Evolutionary conservation across 208 protist species (phyloP).

Genomic region (Trypanosoma cruzi): DNA sequence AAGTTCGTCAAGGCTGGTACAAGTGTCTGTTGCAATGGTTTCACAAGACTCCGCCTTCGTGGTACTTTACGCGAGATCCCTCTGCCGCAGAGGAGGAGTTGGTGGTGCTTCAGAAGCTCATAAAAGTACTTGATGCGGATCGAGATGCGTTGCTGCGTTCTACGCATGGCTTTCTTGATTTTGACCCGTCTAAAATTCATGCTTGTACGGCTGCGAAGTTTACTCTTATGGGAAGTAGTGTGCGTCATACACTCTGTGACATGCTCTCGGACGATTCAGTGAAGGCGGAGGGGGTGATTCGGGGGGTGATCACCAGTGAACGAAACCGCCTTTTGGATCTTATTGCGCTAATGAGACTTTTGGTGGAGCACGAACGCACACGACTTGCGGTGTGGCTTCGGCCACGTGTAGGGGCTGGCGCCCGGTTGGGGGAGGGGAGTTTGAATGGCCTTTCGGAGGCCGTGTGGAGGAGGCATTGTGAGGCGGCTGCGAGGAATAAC

Average conservation of each 20-base stretch:
- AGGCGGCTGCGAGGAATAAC: slow-evolving; percentile 59
- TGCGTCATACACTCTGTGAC: background rate
- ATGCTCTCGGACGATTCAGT: background rate
- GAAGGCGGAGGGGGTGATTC: slow-evolving; percentile 29
- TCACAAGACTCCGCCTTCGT: slow-evolving; percentile 70
- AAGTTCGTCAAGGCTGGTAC: slow-evolving; percentile 79
- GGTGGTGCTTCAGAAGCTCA: slow-evolving; percentile 51
- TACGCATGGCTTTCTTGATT: slow-evolving; percentile 68
- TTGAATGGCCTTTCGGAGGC: slow-evolving; percentile 4
- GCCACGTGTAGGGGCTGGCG: slow-evolving; percentile 32
- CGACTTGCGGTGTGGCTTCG: slow-evolving; percentile 72
- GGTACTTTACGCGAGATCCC: slow-evolving; percentile 73
- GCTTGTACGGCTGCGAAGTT: background rate
- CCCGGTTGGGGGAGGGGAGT: background rate
- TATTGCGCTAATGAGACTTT: slow-evolving; percentile 54
- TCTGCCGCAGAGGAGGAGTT: slow-evolving; percentile 49
- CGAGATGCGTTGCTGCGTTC: slow-evolving; percentile 28
- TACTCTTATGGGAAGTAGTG: slow-evolving; percentile 7
- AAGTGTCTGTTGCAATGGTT: slow-evolving; percentile 83
- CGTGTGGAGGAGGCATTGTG: slow-evolving; percentile 41
- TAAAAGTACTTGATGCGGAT: slow-evolving; percentile 58
- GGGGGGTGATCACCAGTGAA: slow-evolving; percentile 30
- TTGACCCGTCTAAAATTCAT: slow-evolving; percentile 16
- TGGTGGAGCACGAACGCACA: slow-evolving; percentile 73
- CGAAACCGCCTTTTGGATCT: slow-evolving; percentile 42